phyloP scores from a whole-genome alignment of 2,329 filamentous ascomycete species.

The Aspergillus thermomutatus region DNA sequence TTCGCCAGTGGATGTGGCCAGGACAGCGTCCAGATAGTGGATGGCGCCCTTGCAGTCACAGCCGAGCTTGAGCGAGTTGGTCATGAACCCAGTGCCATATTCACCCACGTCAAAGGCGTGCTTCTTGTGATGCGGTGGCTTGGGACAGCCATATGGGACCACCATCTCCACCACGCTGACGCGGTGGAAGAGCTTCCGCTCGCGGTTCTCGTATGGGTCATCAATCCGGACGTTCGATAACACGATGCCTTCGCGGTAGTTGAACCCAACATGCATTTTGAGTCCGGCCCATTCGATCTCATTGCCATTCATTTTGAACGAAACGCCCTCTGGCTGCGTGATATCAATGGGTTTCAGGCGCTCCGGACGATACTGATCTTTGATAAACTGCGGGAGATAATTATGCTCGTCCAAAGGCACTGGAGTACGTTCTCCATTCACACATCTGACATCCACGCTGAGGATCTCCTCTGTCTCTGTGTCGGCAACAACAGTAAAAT shows the following conservation, averaged over 20 bases:
- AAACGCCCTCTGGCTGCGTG: slow-evolving; percentile 26
- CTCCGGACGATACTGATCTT: too few species aligned
- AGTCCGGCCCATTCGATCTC: slow-evolving; percentile 27
- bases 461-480: slow-evolving; percentile 28
- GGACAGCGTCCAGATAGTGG: slow-evolving; percentile 27
- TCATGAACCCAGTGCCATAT: slow-evolving; percentile 26
- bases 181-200: slow-evolving; percentile 29
- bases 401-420: too few species aligned
- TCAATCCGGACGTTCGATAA: slow-evolving; percentile 45
- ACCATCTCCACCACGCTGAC: slow-evolving; percentile 23
- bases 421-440: too few species aligned
- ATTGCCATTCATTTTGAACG: slow-evolving; percentile 28
- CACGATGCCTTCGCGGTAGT: slow-evolving; percentile 54
- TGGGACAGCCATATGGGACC: slow-evolving; percentile 25
- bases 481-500: slow-evolving; percentile 25
- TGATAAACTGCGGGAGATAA: too few species aligned
- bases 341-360: slow-evolving; percentile 19
- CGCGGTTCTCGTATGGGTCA: slow-evolving; percentile 26
- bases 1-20: slow-evolving; percentile 23
- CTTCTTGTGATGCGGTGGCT: slow-evolving; percentile 27
- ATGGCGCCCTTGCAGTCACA: slow-evolving; percentile 29
- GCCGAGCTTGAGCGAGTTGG: slow-evolving; percentile 27
- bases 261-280: slow-evolving; percentile 46
- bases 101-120: slow-evolving; percentile 28
- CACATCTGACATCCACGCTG: slow-evolving; percentile 16